Percentiles rank a stretch among this genome's conserved stretches.
These are phyloP conservation scores for Saccharomycopsis sp. DNA, from an alignment of 805 yeast species.

Conservation along the genomic window DNA sequence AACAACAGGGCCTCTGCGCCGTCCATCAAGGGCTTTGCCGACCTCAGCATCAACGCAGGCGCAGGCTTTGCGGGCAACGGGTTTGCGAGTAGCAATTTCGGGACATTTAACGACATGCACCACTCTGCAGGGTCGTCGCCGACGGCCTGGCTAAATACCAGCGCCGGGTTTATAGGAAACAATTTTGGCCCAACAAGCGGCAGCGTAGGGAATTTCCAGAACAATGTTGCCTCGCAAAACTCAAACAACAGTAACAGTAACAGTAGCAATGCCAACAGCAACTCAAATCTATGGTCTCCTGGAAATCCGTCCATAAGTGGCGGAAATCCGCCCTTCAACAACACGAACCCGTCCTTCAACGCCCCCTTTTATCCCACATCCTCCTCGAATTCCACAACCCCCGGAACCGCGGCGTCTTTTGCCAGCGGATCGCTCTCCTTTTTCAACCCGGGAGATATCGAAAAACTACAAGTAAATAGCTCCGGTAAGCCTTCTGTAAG, in stretches of 20 bases:
- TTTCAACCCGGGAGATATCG: not conserved
- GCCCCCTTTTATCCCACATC: too few species aligned
- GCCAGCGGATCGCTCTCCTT: not conserved
- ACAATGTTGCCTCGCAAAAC: too few species aligned
- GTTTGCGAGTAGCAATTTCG: not conserved
- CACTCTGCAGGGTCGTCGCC: not conserved
- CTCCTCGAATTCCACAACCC: slow-evolving; percentile 2
- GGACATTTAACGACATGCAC: not conserved
- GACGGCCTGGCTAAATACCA: not conserved
- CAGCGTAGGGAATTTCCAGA: too few species aligned
- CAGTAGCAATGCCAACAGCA: not conserved
- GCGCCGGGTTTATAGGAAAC: too few species aligned
- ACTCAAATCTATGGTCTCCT: too few species aligned
- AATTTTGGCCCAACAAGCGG: too few species aligned
- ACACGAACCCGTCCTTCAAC: too few species aligned
- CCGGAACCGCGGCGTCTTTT: slow-evolving; percentile 3
- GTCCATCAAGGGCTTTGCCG: not conserved
- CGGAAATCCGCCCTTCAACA: too few species aligned
- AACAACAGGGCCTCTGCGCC: not conserved
- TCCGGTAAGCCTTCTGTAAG: not conserved
- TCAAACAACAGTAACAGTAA: not conserved
- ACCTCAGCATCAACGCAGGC: not conserved
- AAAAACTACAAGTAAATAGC: slow-evolving; percentile 1
- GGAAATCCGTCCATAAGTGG: too few species aligned
- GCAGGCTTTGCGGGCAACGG: not conserved